A percentile compares a stretch with the other conserved stretches of the same genome.
phyloP scores from a whole-genome alignment of 768 basidiomycete genomes.

The Psilocybe subaeruginosa region DNA sequence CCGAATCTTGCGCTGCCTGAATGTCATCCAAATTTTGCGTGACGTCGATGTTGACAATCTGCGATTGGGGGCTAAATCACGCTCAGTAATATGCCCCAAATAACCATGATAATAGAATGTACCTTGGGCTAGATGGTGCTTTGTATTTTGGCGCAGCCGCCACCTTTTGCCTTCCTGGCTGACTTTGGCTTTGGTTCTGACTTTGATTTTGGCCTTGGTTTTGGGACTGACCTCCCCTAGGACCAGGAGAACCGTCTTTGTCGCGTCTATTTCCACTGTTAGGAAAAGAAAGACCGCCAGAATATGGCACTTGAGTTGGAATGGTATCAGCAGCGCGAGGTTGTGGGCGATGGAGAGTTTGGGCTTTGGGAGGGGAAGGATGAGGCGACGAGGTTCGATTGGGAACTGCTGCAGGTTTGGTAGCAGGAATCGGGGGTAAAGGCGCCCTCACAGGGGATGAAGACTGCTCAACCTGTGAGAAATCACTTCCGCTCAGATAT shows the following conservation, averaged over 20 bases:
- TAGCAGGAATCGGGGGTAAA: constrained; percentile 63
- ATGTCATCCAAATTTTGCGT: constrained; percentile 73
- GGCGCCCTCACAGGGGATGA: constrained; percentile 46
- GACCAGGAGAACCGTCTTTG: constrained; percentile 73
- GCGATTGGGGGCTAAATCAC: constrained; percentile 55
- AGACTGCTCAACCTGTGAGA: constrained; percentile 42
- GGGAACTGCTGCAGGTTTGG: constrained; percentile 26
- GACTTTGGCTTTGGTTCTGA: constrained; percentile 2
- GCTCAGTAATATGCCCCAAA: background rate
- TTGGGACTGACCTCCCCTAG: constrained; percentile 39
- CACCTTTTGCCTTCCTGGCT: constrained; percentile 36
- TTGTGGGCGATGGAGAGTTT: constrained; percentile 49
- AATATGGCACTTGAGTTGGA: constrained; percentile 39
- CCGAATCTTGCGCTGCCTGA: constrained; percentile 76
- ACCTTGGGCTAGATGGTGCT: constrained; percentile 62
- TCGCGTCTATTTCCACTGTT: constrained; percentile 48
- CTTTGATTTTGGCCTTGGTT: background rate
- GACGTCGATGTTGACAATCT: constrained; percentile 77
- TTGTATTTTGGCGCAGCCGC: constrained; percentile 42
- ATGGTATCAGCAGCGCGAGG: constrained; percentile 56
- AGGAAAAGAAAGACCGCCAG: constrained; percentile 15
- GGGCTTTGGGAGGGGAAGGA: constrained; percentile 66
- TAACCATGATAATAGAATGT: constrained; percentile 19
- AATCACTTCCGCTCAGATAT: constrained; percentile 46
- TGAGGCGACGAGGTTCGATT: constrained; percentile 58